Percentiles rank a stretch among this genome's conserved stretches.
Conservation (phyloP, 306 rosid species). For the Dryas octopetala region DNA sequence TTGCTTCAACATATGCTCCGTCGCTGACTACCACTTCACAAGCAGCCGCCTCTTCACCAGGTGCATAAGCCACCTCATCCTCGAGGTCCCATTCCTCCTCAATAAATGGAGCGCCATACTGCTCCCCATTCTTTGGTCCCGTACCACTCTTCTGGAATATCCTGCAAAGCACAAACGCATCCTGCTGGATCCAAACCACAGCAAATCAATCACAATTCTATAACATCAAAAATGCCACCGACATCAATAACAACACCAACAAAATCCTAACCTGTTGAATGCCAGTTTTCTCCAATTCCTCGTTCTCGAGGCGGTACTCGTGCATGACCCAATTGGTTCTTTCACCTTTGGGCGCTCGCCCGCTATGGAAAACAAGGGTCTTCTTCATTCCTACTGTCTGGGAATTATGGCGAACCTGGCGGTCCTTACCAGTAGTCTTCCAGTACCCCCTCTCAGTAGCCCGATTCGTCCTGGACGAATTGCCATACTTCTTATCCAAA, state of each 20-base stretch:
- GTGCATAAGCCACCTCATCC: slow-evolving; percentile 39
- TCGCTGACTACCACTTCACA: slow-evolving; percentile 15
- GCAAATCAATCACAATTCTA: slow-evolving; percentile 26
- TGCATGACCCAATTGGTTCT: slow-evolving; percentile 98
- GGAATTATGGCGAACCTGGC: slow-evolving; percentile 34
- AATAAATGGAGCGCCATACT: slow-evolving; percentile 85
- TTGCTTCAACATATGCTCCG: slow-evolving; percentile 34
- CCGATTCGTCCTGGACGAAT: slow-evolving; percentile 77
- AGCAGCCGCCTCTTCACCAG: slow-evolving; percentile 25
- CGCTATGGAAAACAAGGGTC: slow-evolving; percentile 79
- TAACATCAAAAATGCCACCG: slow-evolving; percentile 4
- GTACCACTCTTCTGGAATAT: slow-evolving; percentile 94
- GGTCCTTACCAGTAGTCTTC: slow-evolving; percentile 97
- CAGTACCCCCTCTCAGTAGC: slow-evolving; percentile 88
- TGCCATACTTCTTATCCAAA: slow-evolving; percentile 81
- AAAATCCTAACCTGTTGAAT: slow-evolving; percentile 41
- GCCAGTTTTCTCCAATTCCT: slow-evolving; percentile 55
- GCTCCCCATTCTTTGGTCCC: slow-evolving; percentile 91
- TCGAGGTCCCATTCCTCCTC: slow-evolving; percentile 85
- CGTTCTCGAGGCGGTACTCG: slow-evolving; percentile 66
- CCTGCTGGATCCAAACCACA: slow-evolving; percentile 52
- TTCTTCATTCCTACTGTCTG: slow-evolving; percentile 80
- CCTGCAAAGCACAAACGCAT: slow-evolving; percentile 84
- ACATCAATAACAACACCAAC: background rate
- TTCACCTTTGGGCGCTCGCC: slow-evolving; percentile 73